A percentile compares a stretch with the other conserved stretches of the same genome.
phyloP scores from a whole-genome alignment of 2,329 filamentous ascomycete species.

The Apiospora arundinis region DNA sequence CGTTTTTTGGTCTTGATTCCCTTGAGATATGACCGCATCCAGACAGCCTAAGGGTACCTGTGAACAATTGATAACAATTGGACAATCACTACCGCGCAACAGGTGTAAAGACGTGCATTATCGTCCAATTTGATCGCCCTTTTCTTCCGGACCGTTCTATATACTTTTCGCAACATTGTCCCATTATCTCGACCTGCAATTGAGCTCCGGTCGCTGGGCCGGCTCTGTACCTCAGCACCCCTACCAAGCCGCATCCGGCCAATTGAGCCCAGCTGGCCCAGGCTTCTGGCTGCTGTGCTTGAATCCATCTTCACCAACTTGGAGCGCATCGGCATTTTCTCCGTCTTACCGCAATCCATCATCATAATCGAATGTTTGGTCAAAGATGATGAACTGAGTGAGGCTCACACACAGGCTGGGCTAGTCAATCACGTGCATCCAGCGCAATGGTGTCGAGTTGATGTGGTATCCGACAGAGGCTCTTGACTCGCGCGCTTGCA shows the following conservation, averaged over 20 bases:
- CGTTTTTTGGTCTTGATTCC: slow-evolving; percentile 11
- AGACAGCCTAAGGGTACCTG: background rate
- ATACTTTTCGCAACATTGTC: background rate
- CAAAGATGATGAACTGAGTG: background rate
- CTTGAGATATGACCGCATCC: slow-evolving; percentile 11
- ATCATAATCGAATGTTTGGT: background rate
- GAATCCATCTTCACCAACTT: background rate
- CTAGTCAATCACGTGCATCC: background rate
- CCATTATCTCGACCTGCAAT: background rate
- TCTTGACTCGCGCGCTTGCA: background rate
- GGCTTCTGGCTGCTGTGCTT: background rate
- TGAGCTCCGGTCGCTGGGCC: background rate
- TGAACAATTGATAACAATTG: background rate
- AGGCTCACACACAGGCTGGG: background rate
- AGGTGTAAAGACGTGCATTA: background rate
- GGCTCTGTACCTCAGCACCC: background rate
- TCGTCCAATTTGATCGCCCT: background rate
- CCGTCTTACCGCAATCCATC: slow-evolving; percentile 14
- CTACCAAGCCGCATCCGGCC: slow-evolving; percentile 14
- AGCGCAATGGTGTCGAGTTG: background rate
- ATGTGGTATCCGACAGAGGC: background rate
- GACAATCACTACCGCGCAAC: slow-evolving; percentile 4
- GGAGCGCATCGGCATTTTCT: slow-evolving; percentile 7
- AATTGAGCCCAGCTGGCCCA: slow-evolving; percentile 15
- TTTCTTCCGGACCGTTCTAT: background rate